A percentile compares a stretch with the other conserved stretches of the same genome.
Evolutionary conservation across 495 filamentous ascomycete species (phyloP).

Genomic region (Aspergillus hancockii): DNA sequence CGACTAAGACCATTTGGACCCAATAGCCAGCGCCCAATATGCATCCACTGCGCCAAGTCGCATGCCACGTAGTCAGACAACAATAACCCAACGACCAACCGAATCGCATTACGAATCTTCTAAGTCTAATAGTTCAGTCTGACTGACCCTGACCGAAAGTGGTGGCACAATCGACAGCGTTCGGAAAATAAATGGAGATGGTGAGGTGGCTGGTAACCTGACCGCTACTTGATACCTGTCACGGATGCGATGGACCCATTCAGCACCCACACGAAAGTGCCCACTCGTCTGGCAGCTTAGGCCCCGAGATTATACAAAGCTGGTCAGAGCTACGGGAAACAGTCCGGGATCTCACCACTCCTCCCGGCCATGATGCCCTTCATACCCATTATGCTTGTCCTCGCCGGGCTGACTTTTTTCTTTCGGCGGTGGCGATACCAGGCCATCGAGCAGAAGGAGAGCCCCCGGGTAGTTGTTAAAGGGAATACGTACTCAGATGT

Average conservation of each 20-base stretch:
- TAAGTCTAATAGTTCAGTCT: neutral
- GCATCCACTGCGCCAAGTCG: neutral
- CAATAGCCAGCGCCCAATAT: neutral
- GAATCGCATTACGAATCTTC: neutral
- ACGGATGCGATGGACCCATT: neutral
- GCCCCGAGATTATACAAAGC: neutral
- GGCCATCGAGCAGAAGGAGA: conserved; percentile 9
- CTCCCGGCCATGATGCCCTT: conserved; percentile 17
- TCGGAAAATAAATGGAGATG: neutral
- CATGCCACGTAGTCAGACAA: conserved; percentile 5
- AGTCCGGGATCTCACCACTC: neutral
- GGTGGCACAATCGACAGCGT: neutral
- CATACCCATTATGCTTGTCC: conserved; percentile 18
- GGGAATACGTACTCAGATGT: conserved; percentile 25
- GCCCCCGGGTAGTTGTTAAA: conserved; percentile 21
- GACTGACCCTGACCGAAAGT: neutral
- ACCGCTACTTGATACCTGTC: conserved; percentile 6
- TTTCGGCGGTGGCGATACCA: conserved; percentile 20
- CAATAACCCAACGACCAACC: neutral
- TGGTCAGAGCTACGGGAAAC: neutral
- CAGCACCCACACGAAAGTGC: neutral
- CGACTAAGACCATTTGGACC: neutral
- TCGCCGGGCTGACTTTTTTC: conserved; percentile 19
- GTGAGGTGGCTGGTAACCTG: conserved; percentile 7
- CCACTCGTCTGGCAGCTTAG: neutral